Evolutionary conservation across 352 stramenopile species (phyloP).

Genomic region (Phytophthora sp.): DNA sequence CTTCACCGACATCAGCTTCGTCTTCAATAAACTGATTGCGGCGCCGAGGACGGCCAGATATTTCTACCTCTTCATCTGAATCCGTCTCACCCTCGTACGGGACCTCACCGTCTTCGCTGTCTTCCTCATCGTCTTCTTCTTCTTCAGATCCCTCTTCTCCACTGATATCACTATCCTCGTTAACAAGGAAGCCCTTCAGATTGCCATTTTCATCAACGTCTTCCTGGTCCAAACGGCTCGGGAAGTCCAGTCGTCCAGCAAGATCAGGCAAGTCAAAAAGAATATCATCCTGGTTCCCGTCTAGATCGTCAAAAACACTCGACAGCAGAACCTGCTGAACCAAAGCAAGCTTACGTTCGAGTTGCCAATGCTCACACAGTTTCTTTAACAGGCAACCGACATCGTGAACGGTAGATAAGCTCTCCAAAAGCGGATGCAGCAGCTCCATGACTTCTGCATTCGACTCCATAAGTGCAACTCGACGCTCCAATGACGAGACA

Average conservation of each 20-base stretch:
- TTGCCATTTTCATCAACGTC: slow-evolving; percentile 87
- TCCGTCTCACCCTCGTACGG: slow-evolving; percentile 69
- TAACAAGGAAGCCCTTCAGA: slow-evolving; percentile 66
- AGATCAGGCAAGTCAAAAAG: slow-evolving; percentile 65
- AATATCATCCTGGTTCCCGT: slow-evolving; percentile 83
- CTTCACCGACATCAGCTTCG: slow-evolving; percentile 75
- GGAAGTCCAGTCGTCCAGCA: slow-evolving; percentile 73
- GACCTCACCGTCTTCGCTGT: slow-evolving; percentile 48
- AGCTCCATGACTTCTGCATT: slow-evolving; percentile 75
- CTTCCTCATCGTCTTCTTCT: slow-evolving; percentile 45
- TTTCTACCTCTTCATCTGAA: slow-evolving; percentile 65
- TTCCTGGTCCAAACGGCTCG: slow-evolving; percentile 78
- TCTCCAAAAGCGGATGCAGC: slow-evolving; percentile 73
- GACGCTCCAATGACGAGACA: slow-evolving; percentile 36
- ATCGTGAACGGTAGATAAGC: slow-evolving; percentile 72
- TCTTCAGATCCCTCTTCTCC: slow-evolving; percentile 52
- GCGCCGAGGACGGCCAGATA: slow-evolving; percentile 26
- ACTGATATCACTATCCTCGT: slow-evolving; percentile 74
- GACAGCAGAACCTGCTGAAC: slow-evolving; percentile 82
- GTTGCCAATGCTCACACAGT: slow-evolving; percentile 70
- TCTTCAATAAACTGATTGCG: slow-evolving; percentile 81
- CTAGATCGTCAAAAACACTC: slow-evolving; percentile 80
- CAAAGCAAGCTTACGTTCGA: slow-evolving; percentile 57
- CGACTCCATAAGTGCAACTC: slow-evolving; percentile 44
- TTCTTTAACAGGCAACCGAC: slow-evolving; percentile 66